Evolutionary conservation across 1,284 basidiomycete genomes (phyloP), one percentile per base, ranked within the genome.

Genomic region (Sphagnurus paluster): DNA sequence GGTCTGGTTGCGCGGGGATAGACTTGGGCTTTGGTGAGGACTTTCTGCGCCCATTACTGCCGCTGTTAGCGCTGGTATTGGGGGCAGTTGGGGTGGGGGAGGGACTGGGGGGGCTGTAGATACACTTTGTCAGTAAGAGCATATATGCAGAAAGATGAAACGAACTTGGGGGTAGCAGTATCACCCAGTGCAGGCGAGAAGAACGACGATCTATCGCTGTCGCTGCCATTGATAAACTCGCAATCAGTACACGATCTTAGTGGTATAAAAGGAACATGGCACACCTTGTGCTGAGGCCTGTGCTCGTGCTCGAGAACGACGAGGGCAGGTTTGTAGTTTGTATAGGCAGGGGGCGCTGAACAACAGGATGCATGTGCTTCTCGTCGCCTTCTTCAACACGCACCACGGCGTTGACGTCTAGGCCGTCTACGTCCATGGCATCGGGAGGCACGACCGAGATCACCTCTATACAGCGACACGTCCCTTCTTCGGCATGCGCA

Each of bases 361-460:
- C 52, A 29, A 79, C 71, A 1, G 80, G 79, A 55, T 82, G 80
- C 79, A 82, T 80, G 52, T 79, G 74, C 39, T 50, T 60, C 48
- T 48, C 55, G 13, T 57, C 26, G 25, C 43, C 48, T 23, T 33
- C 38, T n/a, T 39, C 28, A 17, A 10, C 28, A 39, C 46, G 34
- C 46, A 39, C 50, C 37, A 46, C 44, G 26, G 46, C 54, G 5
- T 51, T 35, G 50, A 14, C 55, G 52, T 28, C 46, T 30, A 32
- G 37, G 24, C 24, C 49, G 40, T 51, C 54, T 6, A 53, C 34
- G 33, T 54, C 52, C 51, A 56, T 54, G 10, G 29, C 38, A 30
- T 52, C 50, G 9, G 42, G 42, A 1, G 41, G 50, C 13, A 52
- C 50, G n/a, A n/a, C n/a, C n/a, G n/a, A n/a, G n/a, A n/a, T n/a